Conservation (phyloP, 2,329 filamentous ascomycete species). For the Aciculosporium take region DNA sequence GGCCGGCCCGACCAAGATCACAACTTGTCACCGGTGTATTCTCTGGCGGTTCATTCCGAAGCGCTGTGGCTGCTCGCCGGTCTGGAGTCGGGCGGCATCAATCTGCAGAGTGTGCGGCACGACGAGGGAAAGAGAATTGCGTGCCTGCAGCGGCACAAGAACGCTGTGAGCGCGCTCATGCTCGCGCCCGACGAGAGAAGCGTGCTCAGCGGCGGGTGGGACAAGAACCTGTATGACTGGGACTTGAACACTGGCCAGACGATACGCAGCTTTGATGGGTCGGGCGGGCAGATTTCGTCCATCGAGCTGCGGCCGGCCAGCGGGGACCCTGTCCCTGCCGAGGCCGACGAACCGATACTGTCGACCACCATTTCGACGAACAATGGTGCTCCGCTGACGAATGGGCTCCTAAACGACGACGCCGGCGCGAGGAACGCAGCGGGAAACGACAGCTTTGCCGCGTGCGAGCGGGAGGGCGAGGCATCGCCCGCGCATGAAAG, state of each 20-base stretch:
- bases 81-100: constrained; percentile 80
- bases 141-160: constrained; percentile 69
- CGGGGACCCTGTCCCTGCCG: constrained; percentile 59
- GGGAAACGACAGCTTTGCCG: constrained; percentile 12
- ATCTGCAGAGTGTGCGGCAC: constrained; percentile 82
- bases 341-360: constrained; percentile 42
- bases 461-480: constrained; percentile 33
- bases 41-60: constrained; percentile 77
- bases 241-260: constrained; percentile 76
- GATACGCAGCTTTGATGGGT: constrained; percentile 62
- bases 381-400: constrained; percentile 46
- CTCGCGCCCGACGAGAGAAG: constrained; percentile 75
- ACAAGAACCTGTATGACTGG: constrained; percentile 90
- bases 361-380: constrained; percentile 68
- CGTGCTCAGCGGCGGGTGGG: constrained; percentile 88
- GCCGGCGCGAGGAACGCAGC: constrained; percentile 4
- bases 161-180: constrained; percentile 77
- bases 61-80: constrained; percentile 87
- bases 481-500: constrained; percentile 62
- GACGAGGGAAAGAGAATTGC: constrained; percentile 86
- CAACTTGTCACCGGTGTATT: constrained; percentile 80
- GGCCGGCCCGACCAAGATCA: constrained; percentile 40
- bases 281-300: constrained; percentile 70
- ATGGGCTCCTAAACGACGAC: constrained; percentile 27
- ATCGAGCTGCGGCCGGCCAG: constrained; percentile 74